These are phyloP conservation scores for Teratosphaeria zuluensis DNA, from an alignment of 2,329 filamentous ascomycete genomes.

Conservation along the genomic window DNA sequence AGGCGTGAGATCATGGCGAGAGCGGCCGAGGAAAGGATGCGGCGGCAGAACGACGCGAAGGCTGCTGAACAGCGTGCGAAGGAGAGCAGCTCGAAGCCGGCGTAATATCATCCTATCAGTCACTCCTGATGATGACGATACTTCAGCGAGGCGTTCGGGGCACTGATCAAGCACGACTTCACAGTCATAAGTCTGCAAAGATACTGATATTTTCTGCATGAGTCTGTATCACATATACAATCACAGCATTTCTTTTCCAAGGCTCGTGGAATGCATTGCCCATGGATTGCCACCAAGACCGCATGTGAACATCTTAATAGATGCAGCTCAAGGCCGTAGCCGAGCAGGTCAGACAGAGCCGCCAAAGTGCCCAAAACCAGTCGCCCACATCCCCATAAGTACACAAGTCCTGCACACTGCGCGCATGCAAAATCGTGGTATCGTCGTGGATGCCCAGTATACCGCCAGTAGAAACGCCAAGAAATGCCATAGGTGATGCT, in stretches of 20 bases:
- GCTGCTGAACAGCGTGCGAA: slow-evolving; percentile 22
- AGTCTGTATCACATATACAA: not conserved
- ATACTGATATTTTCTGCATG: too few species aligned
- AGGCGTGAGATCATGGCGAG: slow-evolving; percentile 65
- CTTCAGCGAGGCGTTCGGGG: not conserved
- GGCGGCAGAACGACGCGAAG: slow-evolving; percentile 39
- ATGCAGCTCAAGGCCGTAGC: slow-evolving; percentile 6
- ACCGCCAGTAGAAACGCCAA: not conserved
- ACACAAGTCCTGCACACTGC: not conserved
- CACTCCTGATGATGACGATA: not conserved
- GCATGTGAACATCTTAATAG: not conserved
- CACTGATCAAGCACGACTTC: too few species aligned
- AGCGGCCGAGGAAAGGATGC: slow-evolving; percentile 60
- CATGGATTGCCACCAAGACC: too few species aligned
- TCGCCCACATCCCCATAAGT: not conserved
- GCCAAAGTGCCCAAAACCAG: not conserved
- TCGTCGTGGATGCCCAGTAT: not conserved
- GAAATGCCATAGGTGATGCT: not conserved
- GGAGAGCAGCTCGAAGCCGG: not conserved
- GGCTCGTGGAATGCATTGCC: not conserved
- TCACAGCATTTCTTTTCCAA: not conserved
- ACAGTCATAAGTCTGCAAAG: too few species aligned
- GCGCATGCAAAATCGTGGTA: not conserved
- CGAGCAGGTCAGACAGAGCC: slow-evolving; percentile 2
- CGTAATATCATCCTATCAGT: not conserved